phyloP scores from a whole-genome alignment of 768 basidiomycete species.

The Lentinula sp. region DNA sequence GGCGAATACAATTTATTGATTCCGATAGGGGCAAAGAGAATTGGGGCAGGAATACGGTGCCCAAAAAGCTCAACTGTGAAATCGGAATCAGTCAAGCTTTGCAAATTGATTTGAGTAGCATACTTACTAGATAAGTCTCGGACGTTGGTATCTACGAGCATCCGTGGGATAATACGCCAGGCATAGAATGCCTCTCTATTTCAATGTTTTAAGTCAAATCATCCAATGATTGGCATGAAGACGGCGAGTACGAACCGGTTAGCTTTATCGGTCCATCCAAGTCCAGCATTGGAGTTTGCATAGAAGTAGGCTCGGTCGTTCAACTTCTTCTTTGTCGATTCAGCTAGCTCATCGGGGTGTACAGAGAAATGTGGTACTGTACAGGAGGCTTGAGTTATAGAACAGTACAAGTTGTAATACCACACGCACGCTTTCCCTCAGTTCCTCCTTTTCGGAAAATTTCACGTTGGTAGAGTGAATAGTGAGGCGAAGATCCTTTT shows the following conservation, averaged over 20 bases:
- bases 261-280: conserved; percentile 45
- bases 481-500: conserved; percentile 40
- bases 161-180: conserved; percentile 50
- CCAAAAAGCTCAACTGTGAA: conserved; percentile 35
- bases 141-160: conserved; percentile 46
- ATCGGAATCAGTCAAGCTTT: too few species aligned
- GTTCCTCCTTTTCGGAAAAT: conserved; percentile 35
- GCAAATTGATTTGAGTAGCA: not conserved
- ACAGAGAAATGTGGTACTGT: conserved; percentile 5
- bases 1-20: conserved; percentile 45
- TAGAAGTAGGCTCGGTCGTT: conserved; percentile 44
- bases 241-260: conserved; percentile 26
- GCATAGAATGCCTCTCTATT: conserved; percentile 43
- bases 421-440: conserved; percentile 26
- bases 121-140: conserved; percentile 39
- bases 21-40: conserved; percentile 52
- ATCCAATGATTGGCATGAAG: not conserved
- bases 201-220: not conserved
- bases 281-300: conserved; percentile 46
- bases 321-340: conserved; percentile 32
- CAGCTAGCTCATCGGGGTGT: conserved; percentile 29
- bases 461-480: conserved; percentile 45
- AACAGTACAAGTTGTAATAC: not conserved
- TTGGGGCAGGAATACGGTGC: conserved; percentile 41
- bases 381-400: not conserved